phyloP scores from a whole-genome alignment of 805 yeast species.

The Yarrowia alimentaria region DNA sequence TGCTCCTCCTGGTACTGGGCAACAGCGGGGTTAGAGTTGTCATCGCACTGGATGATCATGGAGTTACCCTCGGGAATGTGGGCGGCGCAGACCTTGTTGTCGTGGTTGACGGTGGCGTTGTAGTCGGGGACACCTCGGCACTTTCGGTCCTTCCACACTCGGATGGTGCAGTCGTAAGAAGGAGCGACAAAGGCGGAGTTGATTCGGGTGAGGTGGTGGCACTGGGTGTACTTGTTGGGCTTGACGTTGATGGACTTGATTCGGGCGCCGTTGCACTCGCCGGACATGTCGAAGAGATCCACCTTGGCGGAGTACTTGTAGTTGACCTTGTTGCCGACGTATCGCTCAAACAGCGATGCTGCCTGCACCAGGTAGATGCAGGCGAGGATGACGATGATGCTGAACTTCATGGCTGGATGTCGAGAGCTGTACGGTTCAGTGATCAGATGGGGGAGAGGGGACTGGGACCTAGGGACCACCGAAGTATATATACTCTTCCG shows the following conservation, averaged over 20 bases:
- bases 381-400: constrained; percentile 25
- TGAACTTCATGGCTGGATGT: constrained; percentile 15
- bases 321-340: constrained; percentile 28
- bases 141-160: constrained; percentile 26
- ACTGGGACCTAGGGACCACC: not conserved
- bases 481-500: constrained; percentile 18
- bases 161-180: constrained; percentile 25
- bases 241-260: constrained; percentile 28
- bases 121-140: constrained; percentile 24
- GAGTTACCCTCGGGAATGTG: constrained; percentile 22
- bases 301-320: constrained; percentile 29
- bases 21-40: constrained; percentile 22
- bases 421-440: not conserved
- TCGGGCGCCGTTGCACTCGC: constrained; percentile 26
- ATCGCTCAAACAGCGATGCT: constrained; percentile 25
- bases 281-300: constrained; percentile 21
- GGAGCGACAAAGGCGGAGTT: constrained; percentile 19
- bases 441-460: constrained; percentile 1
- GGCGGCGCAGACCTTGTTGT: constrained; percentile 20
- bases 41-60: constrained; percentile 11
- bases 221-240: constrained; percentile 27
- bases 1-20: constrained; percentile 7
- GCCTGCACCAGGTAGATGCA: constrained; percentile 27
- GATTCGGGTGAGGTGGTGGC: constrained; percentile 8
- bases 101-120: constrained; percentile 27